phyloP scores from a whole-genome alignment of 176 grass and related monocot species.

The Eremochloa ophiuroides region DNA sequence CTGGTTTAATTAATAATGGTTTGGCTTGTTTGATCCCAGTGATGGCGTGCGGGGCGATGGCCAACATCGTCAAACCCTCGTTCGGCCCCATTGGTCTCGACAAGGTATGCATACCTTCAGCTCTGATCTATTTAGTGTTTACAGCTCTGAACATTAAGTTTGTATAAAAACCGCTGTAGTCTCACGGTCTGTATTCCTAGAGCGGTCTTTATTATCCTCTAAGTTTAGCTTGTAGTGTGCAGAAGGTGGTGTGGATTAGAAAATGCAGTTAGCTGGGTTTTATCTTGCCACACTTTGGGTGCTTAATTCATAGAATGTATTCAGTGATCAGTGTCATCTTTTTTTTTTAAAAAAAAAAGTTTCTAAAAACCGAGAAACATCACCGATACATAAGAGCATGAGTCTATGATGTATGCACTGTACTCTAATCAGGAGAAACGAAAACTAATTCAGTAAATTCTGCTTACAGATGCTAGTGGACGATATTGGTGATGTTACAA shows the following conservation, averaged over 20 bases:
- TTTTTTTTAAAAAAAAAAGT: neutral
- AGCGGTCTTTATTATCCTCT: neutral
- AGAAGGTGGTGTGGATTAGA: neutral
- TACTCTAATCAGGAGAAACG: neutral
- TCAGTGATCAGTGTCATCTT: neutral
- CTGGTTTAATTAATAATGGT: neutral
- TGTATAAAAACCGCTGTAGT: neutral
- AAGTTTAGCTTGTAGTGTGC: neutral
- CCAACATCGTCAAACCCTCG: slow-evolving; percentile 91
- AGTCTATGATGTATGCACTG: neutral
- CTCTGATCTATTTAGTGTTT: slow-evolving; percentile 1
- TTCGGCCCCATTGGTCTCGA: slow-evolving; percentile 90
- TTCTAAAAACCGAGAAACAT: neutral
- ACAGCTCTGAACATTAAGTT: no score
- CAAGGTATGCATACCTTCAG: slow-evolving; percentile 42
- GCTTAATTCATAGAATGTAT: neutral
- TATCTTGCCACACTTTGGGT: neutral
- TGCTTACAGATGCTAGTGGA: slow-evolving; percentile 75
- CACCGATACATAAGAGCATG: neutral
- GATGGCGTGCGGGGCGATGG: slow-evolving; percentile 78
- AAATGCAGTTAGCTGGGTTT: neutral
- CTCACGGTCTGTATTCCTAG: neutral
- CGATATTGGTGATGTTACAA: slow-evolving; percentile 95
- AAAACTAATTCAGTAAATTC: slow-evolving; percentile 21
- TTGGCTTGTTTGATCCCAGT: slow-evolving; percentile 39